A percentile compares a stretch with the other conserved stretches of the same genome.
Conservation (phyloP, 257 asterid species). For the Jacaranda copaia region DNA sequence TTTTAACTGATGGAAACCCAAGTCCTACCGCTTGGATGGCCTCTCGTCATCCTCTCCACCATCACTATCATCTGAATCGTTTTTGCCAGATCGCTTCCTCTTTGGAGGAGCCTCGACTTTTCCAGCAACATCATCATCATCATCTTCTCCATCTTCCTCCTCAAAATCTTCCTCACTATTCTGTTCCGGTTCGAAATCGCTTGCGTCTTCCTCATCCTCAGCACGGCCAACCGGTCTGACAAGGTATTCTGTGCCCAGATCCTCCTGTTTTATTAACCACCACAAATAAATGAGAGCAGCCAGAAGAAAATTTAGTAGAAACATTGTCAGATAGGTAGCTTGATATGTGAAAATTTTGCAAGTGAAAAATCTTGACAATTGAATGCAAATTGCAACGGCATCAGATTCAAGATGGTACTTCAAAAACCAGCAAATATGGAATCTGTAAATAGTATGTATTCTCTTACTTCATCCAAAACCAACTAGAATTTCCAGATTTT, state of each 20-base stretch:
- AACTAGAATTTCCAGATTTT: too few relatives aligned
- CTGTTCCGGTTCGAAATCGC: constrained; percentile 87
- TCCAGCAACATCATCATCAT: constrained; percentile 49
- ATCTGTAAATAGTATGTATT: too few relatives aligned
- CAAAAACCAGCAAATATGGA: too few relatives aligned
- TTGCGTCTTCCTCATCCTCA: constrained; percentile 89
- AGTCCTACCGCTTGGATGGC: constrained; percentile 75
- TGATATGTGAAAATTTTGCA: too few relatives aligned
- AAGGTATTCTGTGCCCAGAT: constrained; percentile 87
- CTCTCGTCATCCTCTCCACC: constrained; percentile 79
- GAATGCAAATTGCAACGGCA: too few relatives aligned
- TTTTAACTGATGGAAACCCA: neutral
- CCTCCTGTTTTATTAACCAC: constrained; percentile 52
- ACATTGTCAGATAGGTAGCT: too few relatives aligned
- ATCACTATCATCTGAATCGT: constrained; percentile 61
- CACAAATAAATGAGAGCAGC: too few relatives aligned
- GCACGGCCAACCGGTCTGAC: constrained; percentile 76
- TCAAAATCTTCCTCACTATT: constrained; percentile 65
- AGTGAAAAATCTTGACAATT: too few relatives aligned
- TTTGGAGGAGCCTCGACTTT: constrained; percentile 70
- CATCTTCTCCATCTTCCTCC: constrained; percentile 50
- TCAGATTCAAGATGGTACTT: too few relatives aligned
- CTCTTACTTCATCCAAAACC: too few relatives aligned
- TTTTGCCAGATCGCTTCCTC: constrained; percentile 78
- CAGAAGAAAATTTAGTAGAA: too few relatives aligned